Percentiles rank a stretch among this genome's conserved stretches.
phyloP scores from a whole-genome alignment of 106 monocot species.

The Dioscorea alata region DNA sequence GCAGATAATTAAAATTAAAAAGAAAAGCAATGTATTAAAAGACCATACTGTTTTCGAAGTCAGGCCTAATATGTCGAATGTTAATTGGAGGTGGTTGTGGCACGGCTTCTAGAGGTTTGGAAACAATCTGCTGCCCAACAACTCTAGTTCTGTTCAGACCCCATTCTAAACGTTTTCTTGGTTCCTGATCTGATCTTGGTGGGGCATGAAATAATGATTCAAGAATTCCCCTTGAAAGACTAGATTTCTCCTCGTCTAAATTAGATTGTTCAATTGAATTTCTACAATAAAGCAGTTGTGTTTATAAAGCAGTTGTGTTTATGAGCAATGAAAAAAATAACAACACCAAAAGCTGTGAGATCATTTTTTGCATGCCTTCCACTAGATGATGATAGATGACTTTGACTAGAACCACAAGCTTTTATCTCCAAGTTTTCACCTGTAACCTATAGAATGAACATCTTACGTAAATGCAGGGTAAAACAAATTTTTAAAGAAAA shows the following conservation, averaged over 20 bases:
- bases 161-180: constrained; percentile 32
- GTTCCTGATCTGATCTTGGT: constrained; percentile 44
- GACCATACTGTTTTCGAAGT: constrained; percentile 18
- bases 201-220: constrained; percentile 56
- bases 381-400: not conserved
- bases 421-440: constrained; percentile 2
- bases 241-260: constrained; percentile 25
- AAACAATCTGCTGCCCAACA: constrained; percentile 27
- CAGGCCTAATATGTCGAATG: not conserved
- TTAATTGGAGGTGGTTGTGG: not conserved
- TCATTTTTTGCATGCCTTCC: no score
- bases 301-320: not conserved
- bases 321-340: not conserved
- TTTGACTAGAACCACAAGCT: constrained; percentile 8
- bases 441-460: constrained; percentile 13
- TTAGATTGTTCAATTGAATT: constrained; percentile 2
- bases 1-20: no score
- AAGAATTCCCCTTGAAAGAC: constrained; percentile 50
- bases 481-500: no score
- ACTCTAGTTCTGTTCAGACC: constrained; percentile 63
- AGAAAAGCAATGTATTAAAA: not conserved
- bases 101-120: constrained; percentile 41
- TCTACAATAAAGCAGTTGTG: constrained; percentile 14
- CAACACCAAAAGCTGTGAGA: not conserved
- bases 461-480: no score